Evolutionary conservation across 352 stramenopile species (phyloP), one percentile per base, ranked within the genome.

Genomic region (Globisporangium rhizosaccharum): DNA sequence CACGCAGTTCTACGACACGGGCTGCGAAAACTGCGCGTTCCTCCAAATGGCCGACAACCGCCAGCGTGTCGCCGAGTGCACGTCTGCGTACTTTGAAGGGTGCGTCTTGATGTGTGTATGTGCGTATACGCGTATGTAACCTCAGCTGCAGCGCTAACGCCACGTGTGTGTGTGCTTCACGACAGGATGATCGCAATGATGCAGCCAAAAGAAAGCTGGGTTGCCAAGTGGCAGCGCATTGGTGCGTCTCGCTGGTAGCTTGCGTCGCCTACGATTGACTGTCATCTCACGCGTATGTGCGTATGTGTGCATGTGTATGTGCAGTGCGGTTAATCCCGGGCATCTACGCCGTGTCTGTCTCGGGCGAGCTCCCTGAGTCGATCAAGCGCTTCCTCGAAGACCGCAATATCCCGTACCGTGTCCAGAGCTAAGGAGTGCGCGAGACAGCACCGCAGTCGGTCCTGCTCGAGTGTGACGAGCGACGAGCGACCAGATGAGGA

Each of bases 21-120:
- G 85, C 61, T 95, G 85, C 68, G 85, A 95, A 66, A 95, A 95
- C 73, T 95, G 85, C 66, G 71, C 78, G 51, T 92, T 95, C 61
- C 71, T 95, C 44, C 84, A 95, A 61, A 95, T 95, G 85, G 83
- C 85, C 53, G 85, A 95, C 79, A 95, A 95, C 75, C 83, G 84
- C 54, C 76, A 89, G 71, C 85, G 85, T 48, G 85, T 95, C 59
- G 82, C 85, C 41, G 85, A 95, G 65, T 95, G 85, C 81, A 95
- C 85, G 25, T 92, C 83, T 26, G 83, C 85, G 63, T 90, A 95
- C 71, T 95, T 90, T 54, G 85, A 95, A 78, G 85, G 85, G 82
- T 92, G 53, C 56, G 73, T 42, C 42, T 52, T 30, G 17, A 5
- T 51, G 12, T 9, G n/a, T 51, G 23, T 12, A 2, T 15, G 2